These are phyloP conservation scores for Aurinia saxatilis DNA, from an alignment of 345 rosid genomes.

Conservation along the genomic window DNA sequence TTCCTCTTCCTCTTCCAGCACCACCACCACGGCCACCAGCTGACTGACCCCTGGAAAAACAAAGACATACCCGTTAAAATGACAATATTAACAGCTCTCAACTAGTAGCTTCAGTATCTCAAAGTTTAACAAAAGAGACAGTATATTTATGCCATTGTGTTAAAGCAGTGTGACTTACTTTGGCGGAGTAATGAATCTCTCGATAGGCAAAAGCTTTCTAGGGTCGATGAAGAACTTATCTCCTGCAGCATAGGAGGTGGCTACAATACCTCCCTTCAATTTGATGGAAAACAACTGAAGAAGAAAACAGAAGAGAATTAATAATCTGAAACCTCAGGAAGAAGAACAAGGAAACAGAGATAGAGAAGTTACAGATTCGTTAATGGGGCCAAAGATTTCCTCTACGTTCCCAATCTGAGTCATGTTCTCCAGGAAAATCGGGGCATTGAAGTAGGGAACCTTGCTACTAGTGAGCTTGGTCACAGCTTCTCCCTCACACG, in stretches of 20 bases:
- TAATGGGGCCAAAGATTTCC: slow-evolving; percentile 93
- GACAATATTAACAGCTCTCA: slow-evolving; percentile 1
- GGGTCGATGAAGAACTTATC: slow-evolving; percentile 92
- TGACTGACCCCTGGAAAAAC: slow-evolving; percentile 39
- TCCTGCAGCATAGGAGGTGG: slow-evolving; percentile 63
- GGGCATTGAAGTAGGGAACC: slow-evolving; percentile 81
- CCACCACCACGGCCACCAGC: slow-evolving; percentile 44
- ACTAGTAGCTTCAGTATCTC: no score
- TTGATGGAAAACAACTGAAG: slow-evolving; percentile 79
- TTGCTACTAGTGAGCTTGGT: slow-evolving; percentile 74
- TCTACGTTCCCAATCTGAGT: slow-evolving; percentile 94
- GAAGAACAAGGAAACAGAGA: neutral
- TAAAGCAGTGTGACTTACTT: slow-evolving; percentile 45
- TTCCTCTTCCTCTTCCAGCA: slow-evolving; percentile 41
- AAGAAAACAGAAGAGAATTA: neutral
- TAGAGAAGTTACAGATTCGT: slow-evolving; percentile 62
- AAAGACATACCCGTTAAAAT: neutral
- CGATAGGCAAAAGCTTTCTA: slow-evolving; percentile 68
- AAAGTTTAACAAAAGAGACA: neutral
- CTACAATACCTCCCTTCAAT: slow-evolving; percentile 94
- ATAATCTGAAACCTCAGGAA: slow-evolving; percentile 11
- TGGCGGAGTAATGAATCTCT: slow-evolving; percentile 84
- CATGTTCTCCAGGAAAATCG: slow-evolving; percentile 76
- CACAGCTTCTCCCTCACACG: slow-evolving; percentile 97
- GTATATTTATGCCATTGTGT: neutral